Base-by-base conservation (phyloP, 2,329 filamentous ascomycete species). In the Albifimbria verrucaria region DNA sequence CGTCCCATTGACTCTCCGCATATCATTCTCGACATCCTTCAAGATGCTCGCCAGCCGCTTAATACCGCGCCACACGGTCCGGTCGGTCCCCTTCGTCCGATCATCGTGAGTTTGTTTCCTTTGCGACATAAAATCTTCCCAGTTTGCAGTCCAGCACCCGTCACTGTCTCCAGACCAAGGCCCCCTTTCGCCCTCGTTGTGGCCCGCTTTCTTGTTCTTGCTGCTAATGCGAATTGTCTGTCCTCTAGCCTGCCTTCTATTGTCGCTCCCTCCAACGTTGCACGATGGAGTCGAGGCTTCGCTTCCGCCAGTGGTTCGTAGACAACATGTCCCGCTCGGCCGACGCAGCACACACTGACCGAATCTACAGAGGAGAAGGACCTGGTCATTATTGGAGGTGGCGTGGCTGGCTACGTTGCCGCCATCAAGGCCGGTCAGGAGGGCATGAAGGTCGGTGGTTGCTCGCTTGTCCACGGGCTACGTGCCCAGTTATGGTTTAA, bases 381-480 rank as follows among this genome's bases (percentile, higher is more conserved):
- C 74, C 82, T 99, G 52, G 88, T 99, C 69, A 92, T 99, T 76
- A 96, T 99, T 69, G 94, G 94, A 68, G 94, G 94, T 73, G 94
- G 94, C 78, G 94, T 97, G 68, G 94, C 93, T 65, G 94, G 94
- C 70, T 99, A 99, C 78, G 94, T 99, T 67, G 93, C 94, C 61
- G 94, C 94, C 66, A 99, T 99, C 81, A 99, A 97, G 80, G 94
- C 94, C 67, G 94, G 92, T 55, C 94, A 99, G 76, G 91, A 96
- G 72, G 94, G 94, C 67, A 75, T 99, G 72, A 97, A 97, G 86
- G 92, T 95, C 49, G 26, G 43, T 53, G 10, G 23, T 20, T 47
- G 24, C 21, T 51, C 46, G 26, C 18, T 51, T 48, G 39, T 51
- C 32, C 50, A 42, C 57, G 55, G 43, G 24, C 25, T 49, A 53